Evolutionary conservation across 1,284 basidiomycete species (phyloP).

Genomic region (Exobasidium cylindrosporum): DNA sequence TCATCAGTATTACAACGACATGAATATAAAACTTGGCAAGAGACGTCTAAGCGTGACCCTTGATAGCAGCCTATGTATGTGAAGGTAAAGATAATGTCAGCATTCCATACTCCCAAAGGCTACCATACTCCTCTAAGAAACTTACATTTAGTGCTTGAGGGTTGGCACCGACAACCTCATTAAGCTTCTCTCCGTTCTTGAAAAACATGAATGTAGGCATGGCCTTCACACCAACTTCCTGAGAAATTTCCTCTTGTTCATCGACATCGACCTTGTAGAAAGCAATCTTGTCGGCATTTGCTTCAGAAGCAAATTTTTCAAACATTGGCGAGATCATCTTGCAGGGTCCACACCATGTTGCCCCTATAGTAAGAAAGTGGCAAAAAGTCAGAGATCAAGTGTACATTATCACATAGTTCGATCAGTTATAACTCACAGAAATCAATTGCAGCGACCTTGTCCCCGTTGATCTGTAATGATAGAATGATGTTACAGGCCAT

Average conservation of each 20-base stretch:
- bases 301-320: constrained; percentile 64
- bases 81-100: neutral
- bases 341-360: constrained; percentile 64
- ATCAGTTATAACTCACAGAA: constrained; percentile 31
- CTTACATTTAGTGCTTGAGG: constrained; percentile 60
- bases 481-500: too few species aligned
- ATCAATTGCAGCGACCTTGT: constrained; percentile 56
- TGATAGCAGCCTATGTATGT: neutral
- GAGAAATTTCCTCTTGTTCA: constrained; percentile 57
- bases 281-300: constrained; percentile 58
- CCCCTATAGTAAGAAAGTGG: constrained; percentile 26
- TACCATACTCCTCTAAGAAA: constrained; percentile 11
- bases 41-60: neutral
- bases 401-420: constrained; percentile 3
- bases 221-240: constrained; percentile 72
- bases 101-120: neutral
- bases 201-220: constrained; percentile 77
- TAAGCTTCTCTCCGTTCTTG: constrained; percentile 67
- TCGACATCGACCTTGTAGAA: constrained; percentile 71
- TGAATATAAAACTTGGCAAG: neutral
- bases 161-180: constrained; percentile 66
- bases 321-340: constrained; percentile 74
- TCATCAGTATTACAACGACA: neutral
- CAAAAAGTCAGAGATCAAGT: constrained; percentile 7
- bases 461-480: constrained; percentile 62